Base-by-base conservation (phyloP, 2,329 filamentous ascomycete species). In the Claviceps digitariae region DNA sequence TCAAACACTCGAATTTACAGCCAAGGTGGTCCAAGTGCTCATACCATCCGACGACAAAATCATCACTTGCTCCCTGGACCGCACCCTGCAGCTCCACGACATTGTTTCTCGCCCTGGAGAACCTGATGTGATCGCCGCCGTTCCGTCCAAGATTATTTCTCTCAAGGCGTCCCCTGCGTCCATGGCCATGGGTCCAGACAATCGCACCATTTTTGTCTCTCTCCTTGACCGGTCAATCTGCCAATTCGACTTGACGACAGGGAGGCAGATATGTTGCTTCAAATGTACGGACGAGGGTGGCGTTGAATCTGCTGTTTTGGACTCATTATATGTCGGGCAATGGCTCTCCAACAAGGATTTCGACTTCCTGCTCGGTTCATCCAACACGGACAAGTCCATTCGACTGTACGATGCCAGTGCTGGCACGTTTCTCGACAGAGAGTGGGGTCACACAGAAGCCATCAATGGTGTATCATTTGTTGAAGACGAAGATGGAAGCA, bases 401-500 rank as follows among this genome's bases (percentile, higher is more conserved):
- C 78, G 93, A 38, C 73, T 98, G 17, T 98, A 98, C 62, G 87
- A 95, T 59, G 75, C 81, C 31, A 83, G 85, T 56, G 83, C 81
- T 44, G 90, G 91, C 9, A 71, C 74, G 1, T 84, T 98, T 54
- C 71, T 97, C 29, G 86, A 90, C 50, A 82, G 89, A 43, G 93
- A 97, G 69, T 96, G 90, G 81, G 93, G 93, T 1, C 93, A 98
- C 61, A 95, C 90, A 0, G 90, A 96, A 64, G 86, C 90, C 9
- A 89, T 98, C 58, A 95, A 87, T 51, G 90, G 90, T 56, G 82
- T 94, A 20, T 79, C 86, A 4, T 70, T 96, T 20, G 66, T 91
- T 12, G 79, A 86, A 52, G 74, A 74, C 8, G 73, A 76, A 0
- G 77, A 79, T 17, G 72, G 74, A 17, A 69, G 72, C 27, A 77